Evolutionary conservation across 108 stramenopile genomes (phyloP).

Genomic region (Parietichytrium sp.): DNA sequence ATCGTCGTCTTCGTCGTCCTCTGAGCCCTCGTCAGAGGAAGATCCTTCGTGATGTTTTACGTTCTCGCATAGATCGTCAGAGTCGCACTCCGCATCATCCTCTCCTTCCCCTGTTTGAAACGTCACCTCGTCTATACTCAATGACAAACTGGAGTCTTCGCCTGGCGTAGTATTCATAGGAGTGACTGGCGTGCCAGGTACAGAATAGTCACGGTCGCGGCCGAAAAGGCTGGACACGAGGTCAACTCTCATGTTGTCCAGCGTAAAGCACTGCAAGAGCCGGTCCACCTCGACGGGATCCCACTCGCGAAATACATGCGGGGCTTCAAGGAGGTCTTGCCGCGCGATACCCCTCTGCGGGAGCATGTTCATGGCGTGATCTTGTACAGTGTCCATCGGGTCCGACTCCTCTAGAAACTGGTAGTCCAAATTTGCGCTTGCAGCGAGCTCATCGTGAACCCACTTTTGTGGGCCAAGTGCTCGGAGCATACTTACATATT

Average conservation of each 20-base stretch:
- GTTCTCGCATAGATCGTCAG: too few species aligned
- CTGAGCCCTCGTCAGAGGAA: not conserved
- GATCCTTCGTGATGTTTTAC: not conserved
- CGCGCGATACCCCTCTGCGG: not conserved
- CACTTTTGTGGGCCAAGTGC: conserved; percentile 5
- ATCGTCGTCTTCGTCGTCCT: too few species aligned
- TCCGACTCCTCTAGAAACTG: conserved; percentile 37
- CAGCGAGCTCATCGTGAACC: conserved; percentile 27
- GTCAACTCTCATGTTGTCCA: not conserved
- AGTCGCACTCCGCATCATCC: not conserved
- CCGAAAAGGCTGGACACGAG: conserved; percentile 14
- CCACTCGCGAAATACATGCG: not conserved
- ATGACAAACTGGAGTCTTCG: not conserved
- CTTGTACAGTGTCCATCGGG: not conserved
- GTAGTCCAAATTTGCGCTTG: conserved; percentile 12
- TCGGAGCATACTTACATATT: conserved; percentile 37
- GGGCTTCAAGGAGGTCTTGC: not conserved
- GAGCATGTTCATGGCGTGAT: not conserved
- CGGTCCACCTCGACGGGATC: not conserved
- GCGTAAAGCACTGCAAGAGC: not conserved
- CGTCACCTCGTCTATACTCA: not conserved
- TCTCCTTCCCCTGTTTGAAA: not conserved
- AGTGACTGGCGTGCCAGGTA: too few species aligned
- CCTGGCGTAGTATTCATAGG: not conserved
- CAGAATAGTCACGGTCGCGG: not conserved